phyloP scores from a whole-genome alignment of 2,329 filamentous ascomycete genomes.

The Aspergillus sp. region DNA sequence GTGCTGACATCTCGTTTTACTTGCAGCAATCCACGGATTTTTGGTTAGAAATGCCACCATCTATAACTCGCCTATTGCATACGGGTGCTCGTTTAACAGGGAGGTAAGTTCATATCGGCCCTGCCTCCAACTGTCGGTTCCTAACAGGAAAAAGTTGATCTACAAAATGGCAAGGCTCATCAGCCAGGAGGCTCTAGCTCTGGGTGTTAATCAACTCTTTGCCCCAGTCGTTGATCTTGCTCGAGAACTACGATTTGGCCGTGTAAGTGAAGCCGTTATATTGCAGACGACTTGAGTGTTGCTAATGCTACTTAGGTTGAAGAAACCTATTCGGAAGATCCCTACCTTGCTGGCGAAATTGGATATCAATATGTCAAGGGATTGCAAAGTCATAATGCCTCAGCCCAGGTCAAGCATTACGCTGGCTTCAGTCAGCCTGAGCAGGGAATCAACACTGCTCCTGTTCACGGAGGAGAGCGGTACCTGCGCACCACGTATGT shows the following conservation, averaged over 20 bases:
- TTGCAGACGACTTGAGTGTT: background rate
- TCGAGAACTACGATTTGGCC: conserved; percentile 68
- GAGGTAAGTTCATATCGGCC: conserved; percentile 29
- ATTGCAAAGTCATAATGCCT: conserved; percentile 64
- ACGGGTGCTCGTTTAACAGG: conserved; percentile 70
- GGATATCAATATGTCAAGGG: conserved; percentile 62
- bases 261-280: conserved; percentile 40
- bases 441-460: conserved; percentile 69
- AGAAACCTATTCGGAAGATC: conserved; percentile 71
- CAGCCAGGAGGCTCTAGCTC: conserved; percentile 62
- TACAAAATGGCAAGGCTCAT: conserved; percentile 67
- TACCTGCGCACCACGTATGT: conserved; percentile 57
- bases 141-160: conserved; percentile 45
- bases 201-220: conserved; percentile 73
- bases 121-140: background rate
- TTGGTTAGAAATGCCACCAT: conserved; percentile 72
- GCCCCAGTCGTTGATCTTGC: conserved; percentile 70
- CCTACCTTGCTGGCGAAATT: conserved; percentile 67
- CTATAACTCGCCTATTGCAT: conserved; percentile 74
- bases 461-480: conserved; percentile 56
- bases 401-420: conserved; percentile 74
- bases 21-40: conserved; percentile 63
- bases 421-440: conserved; percentile 68
- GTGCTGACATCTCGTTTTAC: background rate
- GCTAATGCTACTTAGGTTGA: conserved; percentile 49